These are phyloP conservation scores for Tulasnella sp. DNA, from an alignment of 768 basidiomycete species.

Conservation along the genomic window DNA sequence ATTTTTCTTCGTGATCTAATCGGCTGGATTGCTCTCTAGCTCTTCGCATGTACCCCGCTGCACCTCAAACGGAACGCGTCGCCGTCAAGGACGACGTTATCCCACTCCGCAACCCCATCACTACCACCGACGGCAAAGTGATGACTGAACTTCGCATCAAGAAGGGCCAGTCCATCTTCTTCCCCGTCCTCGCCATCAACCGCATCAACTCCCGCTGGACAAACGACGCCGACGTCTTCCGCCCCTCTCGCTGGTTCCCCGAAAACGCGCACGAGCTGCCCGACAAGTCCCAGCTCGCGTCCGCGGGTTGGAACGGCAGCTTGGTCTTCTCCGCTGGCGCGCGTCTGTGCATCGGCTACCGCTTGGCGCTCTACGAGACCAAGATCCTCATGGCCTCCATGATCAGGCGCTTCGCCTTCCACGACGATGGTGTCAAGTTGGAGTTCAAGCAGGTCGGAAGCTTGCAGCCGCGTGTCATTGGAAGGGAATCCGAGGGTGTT, in stretches of 20 bases:
- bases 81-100: constrained; percentile 20
- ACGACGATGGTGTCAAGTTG: constrained; percentile 1
- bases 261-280: constrained; percentile 8
- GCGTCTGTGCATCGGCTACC: constrained; percentile 20
- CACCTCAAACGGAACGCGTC: constrained; percentile 19
- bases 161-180: constrained; percentile 19
- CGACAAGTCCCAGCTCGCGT: neutral
- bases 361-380: constrained; percentile 10
- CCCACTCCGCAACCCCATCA: constrained; percentile 18
- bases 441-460: constrained; percentile 14
- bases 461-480: constrained; percentile 14
- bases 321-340: constrained; percentile 17
- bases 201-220: constrained; percentile 8
- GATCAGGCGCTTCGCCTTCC: constrained; percentile 7
- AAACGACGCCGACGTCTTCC: constrained; percentile 15
- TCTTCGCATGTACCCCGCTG: constrained; percentile 19
- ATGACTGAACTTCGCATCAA: constrained; percentile 11
- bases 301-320: constrained; percentile 16
- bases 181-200: constrained; percentile 19
- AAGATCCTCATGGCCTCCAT: constrained; percentile 11
- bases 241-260: constrained; percentile 19
- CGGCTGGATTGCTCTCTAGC: neutral
- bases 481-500: constrained; percentile 15
- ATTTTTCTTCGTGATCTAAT: too few species aligned
- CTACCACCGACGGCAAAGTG: neutral